A percentile compares a stretch with the other conserved stretches of the same genome.
These are phyloP conservation scores for Borovskyia barvae DNA, from an alignment of 208 protist genomes.

Conservation along the genomic window DNA sequence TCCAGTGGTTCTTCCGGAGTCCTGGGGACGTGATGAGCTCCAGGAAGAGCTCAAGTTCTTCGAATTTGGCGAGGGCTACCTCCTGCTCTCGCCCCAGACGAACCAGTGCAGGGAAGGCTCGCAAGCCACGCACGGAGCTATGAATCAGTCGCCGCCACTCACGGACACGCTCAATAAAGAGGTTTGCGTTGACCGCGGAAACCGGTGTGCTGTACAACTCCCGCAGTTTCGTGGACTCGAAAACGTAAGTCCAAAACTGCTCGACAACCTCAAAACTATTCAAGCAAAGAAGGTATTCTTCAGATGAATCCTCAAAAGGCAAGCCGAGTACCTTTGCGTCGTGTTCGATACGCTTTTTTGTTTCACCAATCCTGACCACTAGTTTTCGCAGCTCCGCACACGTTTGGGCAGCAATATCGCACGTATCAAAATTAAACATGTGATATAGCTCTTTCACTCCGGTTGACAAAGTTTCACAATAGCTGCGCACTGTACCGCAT, in stretches of 20 bases:
- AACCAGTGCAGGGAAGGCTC: conserved; percentile 63
- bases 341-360: conserved; percentile 54
- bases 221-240: conserved; percentile 53
- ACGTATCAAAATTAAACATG: conserved; percentile 83
- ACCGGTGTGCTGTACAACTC: conserved; percentile 77
- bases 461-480: conserved; percentile 64
- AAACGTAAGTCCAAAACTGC: conserved; percentile 78
- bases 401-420: conserved; percentile 85
- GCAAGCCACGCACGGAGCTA: conserved; percentile 60
- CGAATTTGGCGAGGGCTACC: conserved; percentile 70
- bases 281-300: conserved; percentile 53
- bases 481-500: conserved; percentile 35
- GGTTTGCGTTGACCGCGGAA: conserved; percentile 41
- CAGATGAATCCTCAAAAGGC: conserved; percentile 46
- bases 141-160: conserved; percentile 78
- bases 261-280: conserved; percentile 79
- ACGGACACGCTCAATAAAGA: conserved; percentile 76
- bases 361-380: conserved; percentile 43
- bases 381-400: conserved; percentile 75
- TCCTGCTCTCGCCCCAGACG: conserved; percentile 83
- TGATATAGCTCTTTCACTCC: conserved; percentile 80
- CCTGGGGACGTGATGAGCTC: conserved; percentile 70
- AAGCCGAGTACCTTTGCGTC: conserved; percentile 55
- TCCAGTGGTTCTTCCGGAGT: conserved; percentile 87
- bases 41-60: conserved; percentile 68